phyloP scores from a whole-genome alignment of 2,329 filamentous ascomycete species.

The Aureobasidium zeae region DNA sequence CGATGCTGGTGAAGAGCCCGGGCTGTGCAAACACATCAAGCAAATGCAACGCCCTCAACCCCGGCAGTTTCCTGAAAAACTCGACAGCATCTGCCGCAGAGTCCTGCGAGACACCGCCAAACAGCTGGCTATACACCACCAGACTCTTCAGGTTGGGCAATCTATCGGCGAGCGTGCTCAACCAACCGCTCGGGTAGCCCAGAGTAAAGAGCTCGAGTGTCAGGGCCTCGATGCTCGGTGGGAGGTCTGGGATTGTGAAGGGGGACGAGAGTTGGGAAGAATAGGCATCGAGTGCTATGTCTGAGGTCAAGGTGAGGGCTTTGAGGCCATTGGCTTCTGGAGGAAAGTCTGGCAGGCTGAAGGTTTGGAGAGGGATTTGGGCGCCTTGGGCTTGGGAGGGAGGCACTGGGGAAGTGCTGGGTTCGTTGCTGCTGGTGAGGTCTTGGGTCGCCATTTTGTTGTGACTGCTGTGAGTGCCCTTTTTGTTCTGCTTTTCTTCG shows the following conservation, averaged over 20 bases:
- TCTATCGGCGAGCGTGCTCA: slow-evolving; percentile 31
- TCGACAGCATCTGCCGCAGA: slow-evolving; percentile 32
- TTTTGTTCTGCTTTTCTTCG: background rate
- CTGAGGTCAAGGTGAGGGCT: slow-evolving; percentile 40
- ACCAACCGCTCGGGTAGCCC: slow-evolving; percentile 38
- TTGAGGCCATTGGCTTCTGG: slow-evolving; percentile 35
- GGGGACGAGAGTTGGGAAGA: slow-evolving; percentile 30
- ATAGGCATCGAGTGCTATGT: slow-evolving; percentile 42
- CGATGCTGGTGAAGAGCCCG: slow-evolving; percentile 32
- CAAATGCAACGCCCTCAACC: slow-evolving; percentile 37
- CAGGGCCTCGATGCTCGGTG: slow-evolving; percentile 33
- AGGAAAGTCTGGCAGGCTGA: slow-evolving; percentile 39
- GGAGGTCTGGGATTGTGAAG: slow-evolving; percentile 32
- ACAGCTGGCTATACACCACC: slow-evolving; percentile 39
- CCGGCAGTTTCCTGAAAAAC: slow-evolving; percentile 32
- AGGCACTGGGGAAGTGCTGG: slow-evolving; percentile 20
- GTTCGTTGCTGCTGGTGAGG: slow-evolving; percentile 9
- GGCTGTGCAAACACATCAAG: slow-evolving; percentile 39
- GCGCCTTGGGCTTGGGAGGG: slow-evolving; percentile 32
- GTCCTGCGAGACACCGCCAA: slow-evolving; percentile 35
- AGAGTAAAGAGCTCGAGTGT: slow-evolving; percentile 42
- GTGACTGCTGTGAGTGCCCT: background rate
- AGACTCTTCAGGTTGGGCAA: slow-evolving; percentile 36
- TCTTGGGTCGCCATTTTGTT: slow-evolving; percentile 14
- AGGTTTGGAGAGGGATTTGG: slow-evolving; percentile 39